A percentile compares a stretch with the other conserved stretches of the same genome.
These are phyloP conservation scores for Saturnispora quitensis DNA, from an alignment of 805 yeast genomes.

Conservation along the genomic window DNA sequence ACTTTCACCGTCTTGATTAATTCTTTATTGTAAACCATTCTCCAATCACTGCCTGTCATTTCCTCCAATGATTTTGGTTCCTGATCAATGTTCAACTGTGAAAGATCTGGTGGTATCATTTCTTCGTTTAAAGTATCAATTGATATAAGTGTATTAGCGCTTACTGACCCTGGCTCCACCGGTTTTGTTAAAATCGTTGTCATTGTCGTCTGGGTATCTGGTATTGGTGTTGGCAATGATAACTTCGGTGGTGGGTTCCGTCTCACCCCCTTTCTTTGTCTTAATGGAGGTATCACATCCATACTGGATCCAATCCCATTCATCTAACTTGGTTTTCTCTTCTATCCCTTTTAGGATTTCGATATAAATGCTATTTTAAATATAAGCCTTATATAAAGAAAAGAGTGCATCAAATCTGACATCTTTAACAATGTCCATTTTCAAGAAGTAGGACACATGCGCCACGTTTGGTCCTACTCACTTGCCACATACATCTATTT, in stretches of 20 bases:
- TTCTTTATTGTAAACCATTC: conserved; percentile 43
- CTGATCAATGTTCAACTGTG: neutral
- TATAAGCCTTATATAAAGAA: neutral
- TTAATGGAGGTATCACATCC: conserved; percentile 1
- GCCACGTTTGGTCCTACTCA: neutral
- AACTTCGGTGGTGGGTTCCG: conserved; percentile 1
- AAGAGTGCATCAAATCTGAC: neutral
- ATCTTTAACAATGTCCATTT: neutral
- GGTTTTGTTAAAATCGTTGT: neutral
- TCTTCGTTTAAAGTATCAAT: neutral
- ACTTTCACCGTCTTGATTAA: conserved; percentile 60
- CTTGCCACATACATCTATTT: neutral
- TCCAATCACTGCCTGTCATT: conserved; percentile 67
- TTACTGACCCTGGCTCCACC: neutral
- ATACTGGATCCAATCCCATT: neutral
- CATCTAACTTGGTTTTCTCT: neutral
- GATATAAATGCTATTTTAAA: neutral
- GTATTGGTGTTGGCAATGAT: neutral
- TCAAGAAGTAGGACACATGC: neutral
- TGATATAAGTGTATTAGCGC: neutral
- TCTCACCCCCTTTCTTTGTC: neutral
- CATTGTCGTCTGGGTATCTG: neutral
- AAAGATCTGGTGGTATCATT: neutral
- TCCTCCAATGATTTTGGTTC: conserved; percentile 9
- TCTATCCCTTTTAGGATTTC: neutral